Base-by-base conservation (phyloP, 2,329 filamentous ascomycete genomes). In the Clarireedia hainanense region DNA sequence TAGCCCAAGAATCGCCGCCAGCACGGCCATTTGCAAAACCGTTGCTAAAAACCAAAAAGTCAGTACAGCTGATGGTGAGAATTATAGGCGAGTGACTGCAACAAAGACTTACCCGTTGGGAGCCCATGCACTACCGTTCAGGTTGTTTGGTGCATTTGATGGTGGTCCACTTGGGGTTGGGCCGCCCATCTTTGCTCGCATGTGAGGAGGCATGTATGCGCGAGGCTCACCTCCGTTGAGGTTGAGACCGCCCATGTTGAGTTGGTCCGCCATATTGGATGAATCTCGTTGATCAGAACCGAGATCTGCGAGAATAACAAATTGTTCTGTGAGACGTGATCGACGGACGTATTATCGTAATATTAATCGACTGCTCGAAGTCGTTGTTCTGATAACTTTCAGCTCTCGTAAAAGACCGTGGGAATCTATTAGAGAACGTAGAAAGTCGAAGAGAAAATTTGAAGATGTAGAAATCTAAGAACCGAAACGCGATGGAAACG, bases 151-250 rank as follows among this genome's bases (percentile, higher is more conserved):
- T 30, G 27, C 27, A 30, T 30, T 30, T 30, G 27, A 57, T 37
- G 59, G 59, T 49, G 61, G 58, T 40, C 63, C 61, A 46, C 52
- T 46, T 24, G 63, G 57, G 30, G 60, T 43, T 53, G 62, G 61
- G 20, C 62, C 68, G 57, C 70, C 72, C 66, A 75, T 72, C 71
- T 81, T 80, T 66, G 75, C 76, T 69, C 89, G 85, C 79, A 91
- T 84, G 74, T 94, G 89, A 73, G 89, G 89, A 63, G 89, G 89
- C 64, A 94, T 91, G 78, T 94, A 94, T 56, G 88, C 88, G 68
- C 86, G 85, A 65, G 75, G 70, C 66, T 77, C 74, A 66, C 73
- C 72, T 62, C 74, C 83, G 37, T 62, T 64, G 62, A 92, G 77
- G 73, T 76, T 85, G 68, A 92, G 78, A 70, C 84, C 83, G 71